A percentile compares a stretch with the other conserved stretches of the same genome.
Evolutionary conservation across 1,284 basidiomycete genomes (phyloP).

Genomic region (Tranzscheliella williamsii): DNA sequence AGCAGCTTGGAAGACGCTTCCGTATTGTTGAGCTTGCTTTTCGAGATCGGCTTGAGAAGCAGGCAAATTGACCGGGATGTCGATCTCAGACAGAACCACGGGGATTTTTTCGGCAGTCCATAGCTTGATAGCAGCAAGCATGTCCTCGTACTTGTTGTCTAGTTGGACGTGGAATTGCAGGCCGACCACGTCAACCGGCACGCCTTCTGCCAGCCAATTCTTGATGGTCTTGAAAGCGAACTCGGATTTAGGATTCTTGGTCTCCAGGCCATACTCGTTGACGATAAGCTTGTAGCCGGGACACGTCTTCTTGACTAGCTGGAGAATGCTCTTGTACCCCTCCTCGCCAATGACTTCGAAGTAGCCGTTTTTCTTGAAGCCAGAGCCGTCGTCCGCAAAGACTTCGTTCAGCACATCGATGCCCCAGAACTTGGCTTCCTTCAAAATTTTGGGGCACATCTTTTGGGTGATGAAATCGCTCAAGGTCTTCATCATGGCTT

Average conservation of each 20-base stretch:
- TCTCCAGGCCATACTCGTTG: slow-evolving; percentile 37
- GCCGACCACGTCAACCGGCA: slow-evolving; percentile 19
- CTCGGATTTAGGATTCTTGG: slow-evolving; percentile 15
- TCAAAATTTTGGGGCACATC: slow-evolving; percentile 36
- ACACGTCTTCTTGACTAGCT: slow-evolving; percentile 29
- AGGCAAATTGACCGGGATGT: slow-evolving; percentile 28
- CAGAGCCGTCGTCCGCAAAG: slow-evolving; percentile 23
- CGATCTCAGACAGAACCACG: slow-evolving; percentile 31
- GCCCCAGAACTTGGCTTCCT: slow-evolving; percentile 33
- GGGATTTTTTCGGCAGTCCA: slow-evolving; percentile 22
- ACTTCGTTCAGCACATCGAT: slow-evolving; percentile 41
- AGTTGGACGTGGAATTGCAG: slow-evolving; percentile 27
- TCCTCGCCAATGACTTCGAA: slow-evolving; percentile 34
- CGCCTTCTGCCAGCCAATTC: slow-evolving; percentile 25
- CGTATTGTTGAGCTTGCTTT: slow-evolving; percentile 37
- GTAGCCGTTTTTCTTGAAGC: slow-evolving; percentile 39
- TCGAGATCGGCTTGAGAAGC: slow-evolving; percentile 18
- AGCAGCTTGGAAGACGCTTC: slow-evolving; percentile 23
- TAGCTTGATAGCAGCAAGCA: slow-evolving; percentile 27
- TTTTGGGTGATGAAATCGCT: slow-evolving; percentile 29
- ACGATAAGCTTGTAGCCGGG: slow-evolving; percentile 31
- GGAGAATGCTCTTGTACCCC: slow-evolving; percentile 28
- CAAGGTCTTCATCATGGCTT: slow-evolving; percentile 38
- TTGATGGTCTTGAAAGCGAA: slow-evolving; percentile 43
- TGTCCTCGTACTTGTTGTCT: slow-evolving; percentile 17